A percentile compares a stretch with the other conserved stretches of the same genome.
Conservation (phyloP, 805 yeast genomes). For the Pichia rugopelliculosa region DNA sequence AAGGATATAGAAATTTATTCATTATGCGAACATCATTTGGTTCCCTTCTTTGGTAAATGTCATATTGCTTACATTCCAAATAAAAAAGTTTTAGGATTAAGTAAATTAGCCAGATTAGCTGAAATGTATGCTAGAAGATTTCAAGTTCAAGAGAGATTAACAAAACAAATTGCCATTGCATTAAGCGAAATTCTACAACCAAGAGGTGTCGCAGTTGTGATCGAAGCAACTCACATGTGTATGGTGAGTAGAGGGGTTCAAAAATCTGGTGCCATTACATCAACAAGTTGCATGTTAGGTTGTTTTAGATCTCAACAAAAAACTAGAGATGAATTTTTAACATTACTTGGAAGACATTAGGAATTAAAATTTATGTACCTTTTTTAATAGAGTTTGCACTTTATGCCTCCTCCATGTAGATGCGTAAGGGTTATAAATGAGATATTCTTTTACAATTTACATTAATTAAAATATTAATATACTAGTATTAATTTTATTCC, state of each 20-base stretch:
- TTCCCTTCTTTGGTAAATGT: constrained; percentile 94
- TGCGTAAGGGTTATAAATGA: no score
- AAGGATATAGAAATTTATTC: constrained; percentile 89
- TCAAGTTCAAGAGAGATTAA: constrained; percentile 96
- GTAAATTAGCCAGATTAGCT: constrained; percentile 90
- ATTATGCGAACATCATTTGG: constrained; percentile 94
- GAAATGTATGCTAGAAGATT: constrained; percentile 94
- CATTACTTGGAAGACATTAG: constrained; percentile 59
- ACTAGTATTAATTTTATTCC: not conserved
- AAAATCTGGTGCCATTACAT: constrained; percentile 87
- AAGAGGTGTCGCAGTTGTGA: constrained; percentile 95
- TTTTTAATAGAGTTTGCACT: no score
- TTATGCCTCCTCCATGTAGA: no score
- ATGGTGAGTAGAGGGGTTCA: constrained; percentile 98
- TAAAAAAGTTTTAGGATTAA: constrained; percentile 83
- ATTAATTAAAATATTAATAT: not conserved
- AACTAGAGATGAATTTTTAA: constrained; percentile 93
- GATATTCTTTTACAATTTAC: no score
- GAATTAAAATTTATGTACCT: not conserved
- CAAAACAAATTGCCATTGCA: constrained; percentile 97
- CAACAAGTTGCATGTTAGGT: constrained; percentile 96
- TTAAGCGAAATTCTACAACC: constrained; percentile 85
- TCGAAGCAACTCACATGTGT: constrained; percentile 98
- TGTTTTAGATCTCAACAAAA: constrained; percentile 89
- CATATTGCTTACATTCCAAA: constrained; percentile 98